Conservation (phyloP, 2,329 filamentous ascomycete genomes). For the Colletotrichum shisoi region DNA sequence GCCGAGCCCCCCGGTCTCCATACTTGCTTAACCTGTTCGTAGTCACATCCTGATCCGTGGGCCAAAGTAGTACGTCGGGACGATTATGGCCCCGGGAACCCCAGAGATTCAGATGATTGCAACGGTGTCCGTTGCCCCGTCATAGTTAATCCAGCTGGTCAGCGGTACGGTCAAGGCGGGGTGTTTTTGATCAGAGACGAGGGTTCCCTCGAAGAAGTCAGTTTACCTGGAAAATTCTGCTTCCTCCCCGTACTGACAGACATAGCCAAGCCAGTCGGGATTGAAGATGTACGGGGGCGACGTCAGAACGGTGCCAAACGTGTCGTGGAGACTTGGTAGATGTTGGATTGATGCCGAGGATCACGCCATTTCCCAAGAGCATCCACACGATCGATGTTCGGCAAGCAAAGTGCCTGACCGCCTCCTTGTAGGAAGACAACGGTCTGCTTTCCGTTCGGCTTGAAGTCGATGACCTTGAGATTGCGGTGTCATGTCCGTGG, state of each 20-base stretch:
- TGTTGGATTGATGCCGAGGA: constrained; percentile 43
- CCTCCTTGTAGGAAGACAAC: constrained; percentile 40
- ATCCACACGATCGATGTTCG: constrained; percentile 42
- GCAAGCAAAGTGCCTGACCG: constrained; percentile 38
- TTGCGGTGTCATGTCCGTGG: constrained; percentile 41
- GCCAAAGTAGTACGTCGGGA: constrained; percentile 19
- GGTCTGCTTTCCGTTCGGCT: constrained; percentile 37
- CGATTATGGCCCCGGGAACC: constrained; percentile 22
- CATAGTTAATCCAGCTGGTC: constrained; percentile 39
- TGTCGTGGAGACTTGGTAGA: constrained; percentile 41
- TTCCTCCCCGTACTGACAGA: constrained; percentile 31
- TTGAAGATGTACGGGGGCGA: constrained; percentile 39
- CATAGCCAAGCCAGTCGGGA: constrained; percentile 38
- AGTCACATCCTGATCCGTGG: constrained; percentile 8
- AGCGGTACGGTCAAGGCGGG: constrained; percentile 36
- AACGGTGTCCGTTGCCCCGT: constrained; percentile 42
- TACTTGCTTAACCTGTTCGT: constrained; percentile 2
- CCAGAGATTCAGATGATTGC: constrained; percentile 40
- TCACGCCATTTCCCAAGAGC: constrained; percentile 42
- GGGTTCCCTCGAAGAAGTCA: no score
- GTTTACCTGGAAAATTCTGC: constrained; percentile 11
- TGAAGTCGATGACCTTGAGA: constrained; percentile 41
- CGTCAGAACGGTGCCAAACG: constrained; percentile 40
- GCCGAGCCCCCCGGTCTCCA: constrained; percentile 23
- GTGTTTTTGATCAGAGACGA: no score